phyloP scores from a whole-genome alignment of 169 alveolate species.

The Plasmodium relictum region DNA sequence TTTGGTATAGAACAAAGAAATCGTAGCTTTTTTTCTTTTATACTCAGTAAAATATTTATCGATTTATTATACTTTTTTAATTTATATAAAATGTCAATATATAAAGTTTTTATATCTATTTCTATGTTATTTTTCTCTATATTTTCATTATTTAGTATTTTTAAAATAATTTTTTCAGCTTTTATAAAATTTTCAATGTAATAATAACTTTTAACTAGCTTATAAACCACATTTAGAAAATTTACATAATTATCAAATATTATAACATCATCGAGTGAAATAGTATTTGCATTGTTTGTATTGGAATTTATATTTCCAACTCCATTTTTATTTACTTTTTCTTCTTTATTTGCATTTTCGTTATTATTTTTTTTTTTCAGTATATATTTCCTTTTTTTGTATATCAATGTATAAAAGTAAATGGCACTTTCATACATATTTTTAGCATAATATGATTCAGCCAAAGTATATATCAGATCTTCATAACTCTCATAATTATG shows the following conservation, averaged over 20 bases:
- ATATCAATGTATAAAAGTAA: constrained; percentile 13
- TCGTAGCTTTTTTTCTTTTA: constrained; percentile 63
- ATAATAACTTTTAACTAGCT: constrained; percentile 55
- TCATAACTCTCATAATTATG: constrained; percentile 11
- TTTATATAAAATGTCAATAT: constrained; percentile 53
- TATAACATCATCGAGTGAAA: not conserved
- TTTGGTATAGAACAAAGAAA: constrained; percentile 54
- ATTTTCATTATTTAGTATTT: constrained; percentile 24
- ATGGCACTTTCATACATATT: constrained; percentile 38
- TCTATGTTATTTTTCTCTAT: constrained; percentile 39
- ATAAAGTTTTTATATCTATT: constrained; percentile 58
- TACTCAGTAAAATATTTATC: constrained; percentile 55
- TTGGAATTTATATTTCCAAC: not conserved
- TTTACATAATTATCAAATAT: constrained; percentile 13
- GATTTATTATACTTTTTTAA: constrained; percentile 46
- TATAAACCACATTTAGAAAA: constrained; percentile 22
- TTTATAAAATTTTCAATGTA: constrained; percentile 31
- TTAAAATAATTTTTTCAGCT: constrained; percentile 58
- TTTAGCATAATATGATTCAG: constrained; percentile 36
- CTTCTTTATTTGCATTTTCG: not conserved
- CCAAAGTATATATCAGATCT: constrained; percentile 44
- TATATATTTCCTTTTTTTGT: constrained; percentile 7
- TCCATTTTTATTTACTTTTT: too few species aligned
- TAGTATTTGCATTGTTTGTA: not conserved
- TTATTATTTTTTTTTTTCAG: not conserved